These are phyloP conservation scores for Cercophora newfieldiana DNA, from an alignment of 495 filamentous ascomycete species.

Conservation along the genomic window DNA sequence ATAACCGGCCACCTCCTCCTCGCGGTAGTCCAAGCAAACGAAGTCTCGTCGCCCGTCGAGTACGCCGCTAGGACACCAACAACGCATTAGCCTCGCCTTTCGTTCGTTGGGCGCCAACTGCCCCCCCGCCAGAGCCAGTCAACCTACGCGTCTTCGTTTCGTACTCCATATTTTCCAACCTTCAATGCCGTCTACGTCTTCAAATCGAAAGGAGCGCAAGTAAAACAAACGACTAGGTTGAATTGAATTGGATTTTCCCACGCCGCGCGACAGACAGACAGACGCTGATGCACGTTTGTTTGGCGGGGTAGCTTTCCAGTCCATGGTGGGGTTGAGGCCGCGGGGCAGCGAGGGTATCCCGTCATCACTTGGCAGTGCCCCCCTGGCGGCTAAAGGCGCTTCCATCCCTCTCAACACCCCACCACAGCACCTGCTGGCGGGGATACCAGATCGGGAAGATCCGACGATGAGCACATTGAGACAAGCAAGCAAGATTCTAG, in stretches of 20 bases:
- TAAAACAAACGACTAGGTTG: neutral
- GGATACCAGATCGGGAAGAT: neutral
- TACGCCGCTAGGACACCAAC: constrained; percentile 60
- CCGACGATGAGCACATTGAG: too few relatives aligned
- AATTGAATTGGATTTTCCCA: neutral
- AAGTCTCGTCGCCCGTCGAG: constrained; percentile 74
- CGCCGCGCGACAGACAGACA: neutral
- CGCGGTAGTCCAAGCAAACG: constrained; percentile 82
- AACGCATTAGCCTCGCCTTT: neutral
- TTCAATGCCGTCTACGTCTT: neutral
- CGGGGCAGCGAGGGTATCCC: neutral
- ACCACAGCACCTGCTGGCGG: too few relatives aligned
- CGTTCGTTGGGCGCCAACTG: neutral
- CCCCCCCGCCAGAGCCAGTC: neutral
- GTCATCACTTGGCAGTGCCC: neutral
- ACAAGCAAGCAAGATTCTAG: too few relatives aligned
- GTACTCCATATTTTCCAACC: constrained; percentile 53
- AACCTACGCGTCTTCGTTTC: constrained; percentile 62
- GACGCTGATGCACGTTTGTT: too few relatives aligned
- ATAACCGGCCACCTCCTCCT: constrained; percentile 92
- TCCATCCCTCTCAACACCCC: neutral
- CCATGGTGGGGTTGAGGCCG: constrained; percentile 8
- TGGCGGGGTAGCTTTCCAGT: constrained; percentile 19
- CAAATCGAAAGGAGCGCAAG: neutral
- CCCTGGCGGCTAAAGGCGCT: neutral